Conservation (phyloP, 495 filamentous ascomycete genomes). For the Neurospora terricola region DNA sequence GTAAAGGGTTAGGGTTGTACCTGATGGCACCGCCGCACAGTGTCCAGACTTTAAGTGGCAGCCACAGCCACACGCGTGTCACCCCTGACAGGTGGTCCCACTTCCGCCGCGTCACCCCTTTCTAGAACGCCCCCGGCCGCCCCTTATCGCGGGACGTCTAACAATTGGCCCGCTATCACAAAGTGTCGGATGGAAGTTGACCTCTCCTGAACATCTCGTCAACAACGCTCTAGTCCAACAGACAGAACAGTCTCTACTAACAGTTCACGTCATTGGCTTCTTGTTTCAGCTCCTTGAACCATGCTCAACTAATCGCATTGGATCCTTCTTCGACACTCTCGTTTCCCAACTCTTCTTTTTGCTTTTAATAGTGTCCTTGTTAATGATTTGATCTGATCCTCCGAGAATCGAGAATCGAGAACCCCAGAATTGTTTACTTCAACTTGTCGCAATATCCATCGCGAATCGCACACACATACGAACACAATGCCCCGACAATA, state of each 20-base stretch:
- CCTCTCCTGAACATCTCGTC: not conserved
- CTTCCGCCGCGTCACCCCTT: not conserved
- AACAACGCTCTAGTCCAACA: not conserved
- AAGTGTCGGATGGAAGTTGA: not conserved
- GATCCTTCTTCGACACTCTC: not conserved
- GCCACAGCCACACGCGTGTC: not conserved
- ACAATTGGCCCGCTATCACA: not conserved
- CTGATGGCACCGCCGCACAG: not conserved
- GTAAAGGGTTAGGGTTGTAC: not conserved
- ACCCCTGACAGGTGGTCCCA: not conserved
- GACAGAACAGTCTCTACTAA: not conserved
- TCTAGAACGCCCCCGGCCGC: not conserved
- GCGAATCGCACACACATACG: not conserved
- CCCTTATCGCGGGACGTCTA: not conserved
- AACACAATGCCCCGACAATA: conserved; percentile 42
- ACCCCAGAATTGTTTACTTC: not conserved
- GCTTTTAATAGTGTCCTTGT: not conserved
- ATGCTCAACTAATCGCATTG: not conserved
- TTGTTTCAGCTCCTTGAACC: not conserved
- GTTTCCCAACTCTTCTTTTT: not conserved
- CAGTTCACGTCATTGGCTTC: not conserved
- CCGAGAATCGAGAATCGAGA: not conserved
- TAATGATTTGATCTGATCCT: not conserved
- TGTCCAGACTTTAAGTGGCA: not conserved
- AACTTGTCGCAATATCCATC: not conserved